Evolutionary conservation across 2,329 filamentous ascomycete species (phyloP).

Genomic region (Neonectria hederae): DNA sequence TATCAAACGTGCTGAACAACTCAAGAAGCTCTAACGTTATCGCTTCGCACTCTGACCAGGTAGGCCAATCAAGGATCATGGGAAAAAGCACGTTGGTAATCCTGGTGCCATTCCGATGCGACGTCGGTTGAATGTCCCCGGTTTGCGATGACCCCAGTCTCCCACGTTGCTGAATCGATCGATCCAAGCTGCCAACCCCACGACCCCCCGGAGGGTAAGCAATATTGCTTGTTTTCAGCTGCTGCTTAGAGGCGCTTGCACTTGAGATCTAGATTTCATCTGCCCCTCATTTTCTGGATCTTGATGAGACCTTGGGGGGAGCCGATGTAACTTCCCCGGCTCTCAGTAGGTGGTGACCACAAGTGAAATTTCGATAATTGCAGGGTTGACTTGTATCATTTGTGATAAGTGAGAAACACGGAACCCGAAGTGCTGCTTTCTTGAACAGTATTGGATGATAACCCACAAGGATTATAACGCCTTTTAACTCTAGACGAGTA

Average conservation of each 20-base stretch:
- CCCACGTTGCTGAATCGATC: constrained; percentile 18
- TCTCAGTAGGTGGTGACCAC: not conserved
- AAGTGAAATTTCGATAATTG: not conserved
- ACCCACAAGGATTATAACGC: not conserved
- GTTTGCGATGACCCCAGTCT: constrained; percentile 18
- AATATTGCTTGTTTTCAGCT: constrained; percentile 1
- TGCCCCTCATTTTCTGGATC: not conserved
- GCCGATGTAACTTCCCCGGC: too few relatives aligned
- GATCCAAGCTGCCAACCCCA: constrained; percentile 12
- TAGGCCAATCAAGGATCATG: constrained; percentile 10
- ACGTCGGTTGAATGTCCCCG: constrained; percentile 2
- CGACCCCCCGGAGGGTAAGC: not conserved
- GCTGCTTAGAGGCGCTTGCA: constrained; percentile 1
- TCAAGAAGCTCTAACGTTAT: not conserved
- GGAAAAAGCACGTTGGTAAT: constrained; percentile 3
- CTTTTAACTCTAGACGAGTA: not conserved
- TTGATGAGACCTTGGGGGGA: not conserved
- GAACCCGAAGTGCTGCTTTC: not conserved
- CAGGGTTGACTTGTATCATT: not conserved
- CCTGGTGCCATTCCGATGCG: constrained; percentile 16
- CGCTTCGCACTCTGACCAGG: not conserved
- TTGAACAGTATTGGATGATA: not conserved
- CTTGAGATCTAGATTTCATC: constrained; percentile 3
- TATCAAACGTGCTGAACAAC: constrained; percentile 3
- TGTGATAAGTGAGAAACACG: not conserved